Evolutionary conservation across 805 yeast genomes (phyloP).

Genomic region (Nakazawaea wickerhamii): DNA sequence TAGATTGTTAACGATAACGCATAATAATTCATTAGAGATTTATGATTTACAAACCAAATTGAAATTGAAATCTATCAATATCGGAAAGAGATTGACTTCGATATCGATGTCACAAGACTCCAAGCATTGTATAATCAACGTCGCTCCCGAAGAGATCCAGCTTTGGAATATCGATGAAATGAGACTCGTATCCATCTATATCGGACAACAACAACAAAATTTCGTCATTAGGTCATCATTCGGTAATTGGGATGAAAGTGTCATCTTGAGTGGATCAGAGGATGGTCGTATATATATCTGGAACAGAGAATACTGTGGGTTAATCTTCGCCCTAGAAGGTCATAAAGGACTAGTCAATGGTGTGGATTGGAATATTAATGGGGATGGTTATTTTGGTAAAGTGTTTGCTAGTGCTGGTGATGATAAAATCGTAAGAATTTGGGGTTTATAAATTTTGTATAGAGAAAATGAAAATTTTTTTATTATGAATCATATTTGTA

Average conservation of each 20-base stretch:
- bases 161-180: constrained; percentile 69
- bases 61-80: constrained; percentile 38
- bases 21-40: constrained; percentile 55
- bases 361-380: constrained; percentile 60
- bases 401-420: constrained; percentile 81
- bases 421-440: constrained; percentile 63
- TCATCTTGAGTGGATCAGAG: constrained; percentile 77
- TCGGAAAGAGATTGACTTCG: constrained; percentile 60
- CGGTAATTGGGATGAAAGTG: constrained; percentile 65
- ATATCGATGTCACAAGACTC: constrained; percentile 56
- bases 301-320: constrained; percentile 67
- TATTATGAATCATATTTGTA: not conserved
- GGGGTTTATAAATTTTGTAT: constrained; percentile 34
- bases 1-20: constrained; percentile 57
- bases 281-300: constrained; percentile 75
- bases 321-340: constrained; percentile 55
- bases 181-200: constrained; percentile 53
- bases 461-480: not conserved
- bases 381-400: constrained; percentile 24
- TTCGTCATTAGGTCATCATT: constrained; percentile 72
- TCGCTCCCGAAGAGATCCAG: constrained; percentile 72
- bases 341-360: constrained; percentile 68
- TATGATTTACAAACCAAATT: constrained; percentile 42
- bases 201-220: constrained; percentile 68
- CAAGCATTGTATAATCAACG: constrained; percentile 51